Evolutionary conservation across 805 yeast species (phyloP), one percentile per base, ranked within the genome.

Genomic region (Wickerhamomyces xylosicus): DNA sequence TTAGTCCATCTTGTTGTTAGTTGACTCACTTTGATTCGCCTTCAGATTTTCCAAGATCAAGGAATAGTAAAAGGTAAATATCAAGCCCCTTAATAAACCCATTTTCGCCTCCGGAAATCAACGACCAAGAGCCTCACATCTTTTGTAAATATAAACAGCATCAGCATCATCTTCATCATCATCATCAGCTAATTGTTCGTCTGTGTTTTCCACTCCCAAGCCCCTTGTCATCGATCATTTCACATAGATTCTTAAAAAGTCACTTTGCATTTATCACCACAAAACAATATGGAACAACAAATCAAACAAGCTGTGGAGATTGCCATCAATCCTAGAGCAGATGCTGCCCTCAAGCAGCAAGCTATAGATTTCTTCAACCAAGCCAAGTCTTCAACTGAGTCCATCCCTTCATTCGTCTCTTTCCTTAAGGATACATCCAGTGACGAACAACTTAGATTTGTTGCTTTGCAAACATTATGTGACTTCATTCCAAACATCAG

Each of bases 301-400:
- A 54, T 54, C 43, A 50, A 43, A 40, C 57, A 54, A 39, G 58
- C 58, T n/a, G 56, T 54, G 27, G 56, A 53, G 36, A 54, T 54
- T 28, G 58, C 58, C 37, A 53, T 54, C 40, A 47, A 47, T 31
- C 54, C 54, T n/a, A 46, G 52, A 3, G 42, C 54, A 2, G 57
- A 54, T 29, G 40, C 39, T 17, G 36, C 44, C 15, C 37, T 54
- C 35, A 52, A 50, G 33, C 46, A 50, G 35, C 56, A 53, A 60
- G 76, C 76, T 11, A 57, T 70, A 34, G 58, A 61, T 34, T 71
- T 62, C 46, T 56, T 70, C 46, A 61, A 60, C 40, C 63, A 64
- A 36, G 59, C 71, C 37, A 64, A 64, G 45, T 51, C 56, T 9
- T 67, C 74, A 11, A 47, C 59, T 3, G 64, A 67, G 36, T 74